A percentile compares a stretch with the other conserved stretches of the same genome.
These are phyloP conservation scores for Oldenlandia corymbosa DNA, from an alignment of 257 asterid genomes.

Conservation along the genomic window DNA sequence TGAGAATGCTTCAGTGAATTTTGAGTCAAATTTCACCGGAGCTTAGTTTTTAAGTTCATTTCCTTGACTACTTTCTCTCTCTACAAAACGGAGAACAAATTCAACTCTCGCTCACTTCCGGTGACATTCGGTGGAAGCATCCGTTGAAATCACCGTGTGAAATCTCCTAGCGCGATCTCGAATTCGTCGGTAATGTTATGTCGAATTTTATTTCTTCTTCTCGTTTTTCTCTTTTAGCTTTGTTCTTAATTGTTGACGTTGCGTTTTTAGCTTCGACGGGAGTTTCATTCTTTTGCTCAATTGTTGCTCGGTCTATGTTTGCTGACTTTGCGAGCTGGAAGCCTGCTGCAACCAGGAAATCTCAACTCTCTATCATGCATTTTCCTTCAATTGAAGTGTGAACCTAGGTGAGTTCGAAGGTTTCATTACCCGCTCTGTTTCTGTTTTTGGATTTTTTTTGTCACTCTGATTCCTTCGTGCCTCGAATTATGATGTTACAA, in stretches of 20 bases:
- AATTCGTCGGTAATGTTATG: neutral
- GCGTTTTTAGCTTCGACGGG: neutral
- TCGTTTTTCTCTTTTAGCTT: neutral
- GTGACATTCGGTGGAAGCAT: neutral
- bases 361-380: neutral
- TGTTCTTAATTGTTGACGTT: neutral
- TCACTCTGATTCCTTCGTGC: neutral
- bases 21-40: too few species aligned
- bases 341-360: neutral
- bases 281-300: too few species aligned
- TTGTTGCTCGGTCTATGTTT: neutral
- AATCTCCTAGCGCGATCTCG: conserved; percentile 15
- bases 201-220: neutral
- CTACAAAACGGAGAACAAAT: neutral
- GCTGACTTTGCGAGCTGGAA: neutral
- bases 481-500: neutral
- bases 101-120: neutral
- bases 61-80: conserved; percentile 2
- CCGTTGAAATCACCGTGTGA: neutral
- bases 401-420: conserved; percentile 1
- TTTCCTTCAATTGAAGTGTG: neutral
- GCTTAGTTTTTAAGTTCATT: too few species aligned
- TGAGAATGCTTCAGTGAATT: too few species aligned
- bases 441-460: neutral
- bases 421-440: neutral